Conservation (phyloP, 2,329 filamentous ascomycete genomes). For the Myrmaecium sp. region DNA sequence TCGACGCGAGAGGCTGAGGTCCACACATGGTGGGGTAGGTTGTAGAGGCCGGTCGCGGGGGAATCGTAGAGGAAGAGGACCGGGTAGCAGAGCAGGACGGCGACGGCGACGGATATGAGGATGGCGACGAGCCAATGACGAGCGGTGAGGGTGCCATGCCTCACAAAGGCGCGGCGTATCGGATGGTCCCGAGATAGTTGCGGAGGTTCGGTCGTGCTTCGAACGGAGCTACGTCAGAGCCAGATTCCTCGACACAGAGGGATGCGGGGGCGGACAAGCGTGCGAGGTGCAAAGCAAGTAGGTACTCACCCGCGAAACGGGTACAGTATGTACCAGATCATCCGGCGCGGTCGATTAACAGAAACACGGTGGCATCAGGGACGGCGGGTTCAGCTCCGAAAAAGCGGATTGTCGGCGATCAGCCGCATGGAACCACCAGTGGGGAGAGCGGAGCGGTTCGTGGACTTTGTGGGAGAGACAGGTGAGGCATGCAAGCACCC, state of each 20-base stretch:
- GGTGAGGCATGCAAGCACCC: no score
- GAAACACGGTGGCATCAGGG: no score
- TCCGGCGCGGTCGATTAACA: conserved; percentile 13
- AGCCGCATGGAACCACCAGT: no score
- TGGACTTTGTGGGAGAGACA: no score
- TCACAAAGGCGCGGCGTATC: conserved; percentile 45
- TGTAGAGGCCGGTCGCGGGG: conserved; percentile 54
- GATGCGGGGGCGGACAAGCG: background rate
- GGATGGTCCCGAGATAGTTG: conserved; percentile 47
- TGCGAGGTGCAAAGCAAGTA: background rate
- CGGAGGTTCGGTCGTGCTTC: conserved; percentile 61
- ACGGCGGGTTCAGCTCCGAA: no score
- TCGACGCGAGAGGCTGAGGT: conserved; percentile 51
- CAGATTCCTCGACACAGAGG: conserved; percentile 2
- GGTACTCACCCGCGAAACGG: conserved; percentile 54
- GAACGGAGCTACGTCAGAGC: no score
- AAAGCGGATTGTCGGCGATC: no score
- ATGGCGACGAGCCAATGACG: conserved; percentile 60
- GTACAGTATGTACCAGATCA: conserved; percentile 68
- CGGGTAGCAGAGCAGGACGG: conserved; percentile 54
- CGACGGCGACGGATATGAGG: conserved; percentile 54
- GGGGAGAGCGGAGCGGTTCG: no score
- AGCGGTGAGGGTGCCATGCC: conserved; percentile 53
- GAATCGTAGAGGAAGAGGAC: conserved; percentile 61
- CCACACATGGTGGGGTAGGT: conserved; percentile 66